A percentile compares a stretch with the other conserved stretches of the same genome.
These are phyloP conservation scores for Quercus parvula DNA, from an alignment of 306 rosid species.

Conservation along the genomic window DNA sequence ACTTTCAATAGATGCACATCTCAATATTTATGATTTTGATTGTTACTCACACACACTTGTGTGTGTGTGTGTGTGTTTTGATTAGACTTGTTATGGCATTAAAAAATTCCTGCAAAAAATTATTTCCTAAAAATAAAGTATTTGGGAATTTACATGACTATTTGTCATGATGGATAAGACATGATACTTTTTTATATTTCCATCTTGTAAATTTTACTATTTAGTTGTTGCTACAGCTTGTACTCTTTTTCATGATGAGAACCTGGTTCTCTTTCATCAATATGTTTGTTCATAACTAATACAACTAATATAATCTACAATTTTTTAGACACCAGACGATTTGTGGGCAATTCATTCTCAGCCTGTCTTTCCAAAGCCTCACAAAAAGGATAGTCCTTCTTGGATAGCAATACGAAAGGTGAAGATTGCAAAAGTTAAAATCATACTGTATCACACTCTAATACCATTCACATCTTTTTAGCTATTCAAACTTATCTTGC, in stretches of 20 bases:
- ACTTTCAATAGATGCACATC: neutral
- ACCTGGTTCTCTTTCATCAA: neutral
- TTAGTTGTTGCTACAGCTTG: neutral
- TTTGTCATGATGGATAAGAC: neutral
- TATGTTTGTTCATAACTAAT: conserved; percentile 14
- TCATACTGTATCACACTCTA: conserved; percentile 7
- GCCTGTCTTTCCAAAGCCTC: conserved; percentile 81
- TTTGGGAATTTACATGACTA: neutral
- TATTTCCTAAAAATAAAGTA: neutral
- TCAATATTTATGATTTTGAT: neutral
- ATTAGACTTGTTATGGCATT: neutral
- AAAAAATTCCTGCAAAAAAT: neutral
- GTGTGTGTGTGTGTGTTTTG: neutral
- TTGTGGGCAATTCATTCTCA: conserved; percentile 88
- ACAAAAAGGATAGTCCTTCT: conserved; percentile 67
- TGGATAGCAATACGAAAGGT: conserved; percentile 94
- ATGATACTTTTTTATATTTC: neutral
- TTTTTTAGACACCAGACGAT: conserved; percentile 77
- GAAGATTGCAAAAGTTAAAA: conserved; percentile 20
- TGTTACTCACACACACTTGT: no score
- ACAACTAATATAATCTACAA: conserved; percentile 19
- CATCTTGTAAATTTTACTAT: neutral
- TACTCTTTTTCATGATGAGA: conserved; percentile 12
- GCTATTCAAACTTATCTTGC: neutral
- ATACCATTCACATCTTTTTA: neutral